Conservation (phyloP, 345 rosid genomes). For the Pistacia atlantica region DNA sequence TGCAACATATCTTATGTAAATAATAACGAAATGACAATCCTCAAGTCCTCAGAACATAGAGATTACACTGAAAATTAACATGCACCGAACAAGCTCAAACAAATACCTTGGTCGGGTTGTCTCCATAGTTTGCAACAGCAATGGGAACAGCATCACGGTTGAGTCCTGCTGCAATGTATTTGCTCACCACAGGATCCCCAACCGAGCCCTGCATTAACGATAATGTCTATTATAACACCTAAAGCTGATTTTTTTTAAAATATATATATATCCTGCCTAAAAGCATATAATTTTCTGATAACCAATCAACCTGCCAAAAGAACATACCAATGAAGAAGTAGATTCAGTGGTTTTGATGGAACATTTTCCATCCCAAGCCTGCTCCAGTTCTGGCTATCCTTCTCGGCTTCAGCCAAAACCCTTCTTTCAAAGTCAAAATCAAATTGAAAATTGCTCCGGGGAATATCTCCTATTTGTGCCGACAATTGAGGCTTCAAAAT, state of each 20-base stretch:
- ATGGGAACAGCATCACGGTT: slow-evolving; percentile 66
- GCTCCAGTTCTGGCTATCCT: slow-evolving; percentile 71
- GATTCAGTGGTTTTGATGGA: slow-evolving; percentile 52
- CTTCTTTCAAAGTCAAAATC: slow-evolving; percentile 76
- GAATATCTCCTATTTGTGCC: slow-evolving; percentile 65
- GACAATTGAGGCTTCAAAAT: slow-evolving; percentile 67
- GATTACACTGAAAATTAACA: not conserved
- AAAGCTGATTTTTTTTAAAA: not conserved
- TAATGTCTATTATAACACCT: not conserved
- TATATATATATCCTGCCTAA: not conserved
- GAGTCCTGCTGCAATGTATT: slow-evolving; percentile 65
- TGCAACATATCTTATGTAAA: not conserved
- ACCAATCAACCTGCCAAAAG: not conserved
- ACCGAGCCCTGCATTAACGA: slow-evolving; percentile 49
- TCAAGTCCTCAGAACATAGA: not conserved
- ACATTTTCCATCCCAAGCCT: slow-evolving; percentile 63
- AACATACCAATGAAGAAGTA: slow-evolving; percentile 49
- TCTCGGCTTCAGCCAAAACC: slow-evolving; percentile 73
- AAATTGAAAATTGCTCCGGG: slow-evolving; percentile 73
- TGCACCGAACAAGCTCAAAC: not conserved
- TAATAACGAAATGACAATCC: not conserved
- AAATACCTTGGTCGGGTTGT: slow-evolving; percentile 76
- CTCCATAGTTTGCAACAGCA: slow-evolving; percentile 87
- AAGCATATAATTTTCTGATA: not conserved
- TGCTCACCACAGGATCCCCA: slow-evolving; percentile 65